Evolutionary conservation across 2,329 filamentous ascomycete species (phyloP).

Genomic region (Byssothecium circinans): DNA sequence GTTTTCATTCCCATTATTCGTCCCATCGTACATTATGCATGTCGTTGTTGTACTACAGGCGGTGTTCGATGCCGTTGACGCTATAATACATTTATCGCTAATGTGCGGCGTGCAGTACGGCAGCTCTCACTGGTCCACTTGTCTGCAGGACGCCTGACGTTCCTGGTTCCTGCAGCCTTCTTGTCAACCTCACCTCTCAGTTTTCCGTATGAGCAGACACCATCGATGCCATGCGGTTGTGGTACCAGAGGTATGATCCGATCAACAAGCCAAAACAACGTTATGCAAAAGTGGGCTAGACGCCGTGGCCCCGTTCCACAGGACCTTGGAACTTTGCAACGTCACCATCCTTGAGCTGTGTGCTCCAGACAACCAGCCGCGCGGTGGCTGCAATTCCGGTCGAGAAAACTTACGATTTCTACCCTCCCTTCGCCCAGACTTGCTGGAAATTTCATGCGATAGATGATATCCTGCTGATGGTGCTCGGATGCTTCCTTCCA

Average conservation of each 20-base stretch:
- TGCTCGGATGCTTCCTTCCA: no score
- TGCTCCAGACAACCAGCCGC: conserved; percentile 4
- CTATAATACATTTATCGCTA: conserved; percentile 16
- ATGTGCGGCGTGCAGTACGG: conserved; percentile 16
- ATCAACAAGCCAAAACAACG: neutral
- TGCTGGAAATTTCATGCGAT: neutral
- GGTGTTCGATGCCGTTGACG: conserved; percentile 7
- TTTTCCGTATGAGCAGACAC: conserved; percentile 6
- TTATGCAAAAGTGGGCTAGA: conserved; percentile 4
- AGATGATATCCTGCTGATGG: neutral
- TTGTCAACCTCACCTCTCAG: conserved; percentile 17
- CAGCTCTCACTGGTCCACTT: conserved; percentile 15
- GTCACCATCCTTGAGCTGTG: conserved; percentile 5
- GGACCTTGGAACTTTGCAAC: conserved; percentile 6
- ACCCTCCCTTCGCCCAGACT: neutral
- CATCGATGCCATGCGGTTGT: conserved; percentile 8
- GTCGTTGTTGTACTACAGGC: conserved; percentile 10
- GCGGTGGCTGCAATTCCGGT: conserved; percentile 25
- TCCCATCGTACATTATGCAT: conserved; percentile 11
- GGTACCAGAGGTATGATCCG: neutral
- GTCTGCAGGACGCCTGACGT: conserved; percentile 13
- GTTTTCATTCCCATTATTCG: conserved; percentile 6
- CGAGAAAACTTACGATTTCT: conserved; percentile 1
- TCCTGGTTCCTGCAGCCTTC: conserved; percentile 17
- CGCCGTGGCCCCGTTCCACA: neutral